Base-by-base conservation (phyloP, 78 protist species). In the Tieghemostelium lacteum region DNA sequence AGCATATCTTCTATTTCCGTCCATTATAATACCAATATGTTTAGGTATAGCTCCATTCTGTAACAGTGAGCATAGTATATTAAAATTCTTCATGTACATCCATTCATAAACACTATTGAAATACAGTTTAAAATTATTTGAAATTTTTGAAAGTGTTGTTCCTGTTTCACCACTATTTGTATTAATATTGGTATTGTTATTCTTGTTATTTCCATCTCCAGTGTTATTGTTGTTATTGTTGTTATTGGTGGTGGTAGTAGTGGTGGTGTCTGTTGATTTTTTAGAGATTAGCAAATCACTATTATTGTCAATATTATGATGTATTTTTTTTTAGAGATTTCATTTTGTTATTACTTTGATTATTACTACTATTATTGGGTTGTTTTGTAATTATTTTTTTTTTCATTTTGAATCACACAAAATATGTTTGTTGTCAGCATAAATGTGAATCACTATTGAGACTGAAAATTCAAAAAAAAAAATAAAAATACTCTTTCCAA, bases 11-110 rank as follows among this genome's bases (percentile, higher is more conserved):
- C 98, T 85, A 88, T 97, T 97, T 19, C 98, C 98, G 34, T 97
- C 99, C 99, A 97, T 97, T 58, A 97, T 96, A 34, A 97, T 85
- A 2, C 97, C 98, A 5, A 97, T 78, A 57, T 96, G 97, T 36
- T 39, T 24, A 17, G 99, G 99, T 12, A 97, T n/a, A 26, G 73
- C 75, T 24, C 94, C 96, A 36, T 64, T 63, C n/a, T 61, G 54
- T 50, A 93, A 55, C n/a, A 76, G 22, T 29, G 75, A 66, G 20
- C 76, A 54, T 12, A 57, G 16, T 2, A 80, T 49, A 20, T 55
- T 80, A 55, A 80, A 80, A 14, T 80, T 80, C 33, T 45, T 57
- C 10, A 49, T 26, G 55, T 66, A 80, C 19, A 80, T 5, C 88
- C 88, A 80, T 55, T 80, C 57, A 26, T 39, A 19, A 2, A 70